phyloP scores from a whole-genome alignment of 169 alveolate species.

The Plasmodium vinckei region DNA sequence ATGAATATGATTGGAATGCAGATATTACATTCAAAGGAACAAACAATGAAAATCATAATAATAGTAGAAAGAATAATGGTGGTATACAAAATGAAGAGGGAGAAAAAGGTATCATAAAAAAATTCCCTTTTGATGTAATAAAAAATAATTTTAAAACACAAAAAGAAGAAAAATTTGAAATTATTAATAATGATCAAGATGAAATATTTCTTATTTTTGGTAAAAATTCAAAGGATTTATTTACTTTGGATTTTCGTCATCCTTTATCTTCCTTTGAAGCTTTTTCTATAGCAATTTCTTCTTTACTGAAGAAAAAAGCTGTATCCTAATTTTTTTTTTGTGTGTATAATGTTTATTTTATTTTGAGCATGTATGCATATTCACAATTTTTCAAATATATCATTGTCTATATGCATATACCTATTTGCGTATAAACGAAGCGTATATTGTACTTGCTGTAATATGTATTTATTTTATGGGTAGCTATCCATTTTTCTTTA shows the following conservation, averaged over 20 bases:
- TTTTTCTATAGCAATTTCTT: constrained; percentile 80
- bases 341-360: not conserved
- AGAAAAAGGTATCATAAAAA: constrained; percentile 16
- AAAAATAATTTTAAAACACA: constrained; percentile 57
- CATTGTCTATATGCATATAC: no score
- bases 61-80: not conserved
- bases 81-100: constrained; percentile 7
- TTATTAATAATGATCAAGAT: constrained; percentile 73
- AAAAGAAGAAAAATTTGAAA: constrained; percentile 47
- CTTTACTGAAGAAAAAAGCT: constrained; percentile 80
- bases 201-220: constrained; percentile 81
- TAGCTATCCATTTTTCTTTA: no score
- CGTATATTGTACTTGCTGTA: no score
- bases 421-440: no score
- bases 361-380: not conserved
- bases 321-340: constrained; percentile 68
- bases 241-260: constrained; percentile 83
- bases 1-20: not conserved
- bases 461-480: no score
- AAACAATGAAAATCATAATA: not conserved
- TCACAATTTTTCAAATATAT: not conserved
- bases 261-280: constrained; percentile 86
- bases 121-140: constrained; percentile 77
- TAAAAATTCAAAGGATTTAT: constrained; percentile 80
- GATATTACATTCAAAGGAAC: not conserved